Conservation (phyloP, 2,329 filamentous ascomycete genomes). For the Trichoderma afroharzianum region DNA sequence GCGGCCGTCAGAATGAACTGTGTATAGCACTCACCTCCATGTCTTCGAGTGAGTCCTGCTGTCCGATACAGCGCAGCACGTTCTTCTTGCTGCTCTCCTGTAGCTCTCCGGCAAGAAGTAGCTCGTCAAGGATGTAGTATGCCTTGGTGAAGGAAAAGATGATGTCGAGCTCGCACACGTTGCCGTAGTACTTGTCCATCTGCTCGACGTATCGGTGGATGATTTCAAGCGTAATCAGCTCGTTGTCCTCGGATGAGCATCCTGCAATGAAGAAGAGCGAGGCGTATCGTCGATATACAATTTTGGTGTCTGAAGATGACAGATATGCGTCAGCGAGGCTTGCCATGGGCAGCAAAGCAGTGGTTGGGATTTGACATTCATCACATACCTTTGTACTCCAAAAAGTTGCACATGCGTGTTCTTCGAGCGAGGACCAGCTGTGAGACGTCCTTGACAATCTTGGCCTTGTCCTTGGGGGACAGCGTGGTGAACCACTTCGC, state of each 20-base stretch:
- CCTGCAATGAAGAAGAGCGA: conserved; percentile 99
- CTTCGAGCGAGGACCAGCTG: conserved; percentile 93
- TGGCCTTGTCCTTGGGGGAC: conserved; percentile 96
- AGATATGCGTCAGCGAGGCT: not conserved
- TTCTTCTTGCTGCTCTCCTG: conserved; percentile 99
- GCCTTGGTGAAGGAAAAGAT: conserved; percentile 99
- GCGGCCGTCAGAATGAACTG: conserved; percentile 20
- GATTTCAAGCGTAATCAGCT: conserved; percentile 95
- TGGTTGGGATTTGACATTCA: not conserved
- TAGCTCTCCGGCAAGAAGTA: conserved; percentile 90
- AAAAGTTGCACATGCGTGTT: conserved; percentile 99
- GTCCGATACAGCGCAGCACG: conserved; percentile 88
- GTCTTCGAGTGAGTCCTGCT: conserved; percentile 96
- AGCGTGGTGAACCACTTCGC: conserved; percentile 99
- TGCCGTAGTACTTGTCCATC: conserved; percentile 99
- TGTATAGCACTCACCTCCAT: conserved; percentile 79
- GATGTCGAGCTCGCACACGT: conserved; percentile 98
- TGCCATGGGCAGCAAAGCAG: not conserved
- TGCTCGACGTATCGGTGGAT: conserved; percentile 99
- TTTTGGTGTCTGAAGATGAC: conserved; percentile 74
- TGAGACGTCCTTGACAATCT: conserved; percentile 99
- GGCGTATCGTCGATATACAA: conserved; percentile 97
- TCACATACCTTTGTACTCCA: conserved; percentile 89
- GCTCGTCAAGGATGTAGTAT: conserved; percentile 97
- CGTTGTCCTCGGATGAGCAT: conserved; percentile 95